A percentile compares a stretch with the other conserved stretches of the same genome.
phyloP scores from a whole-genome alignment of 1,284 basidiomycete species.

The Ganoderma leucocontextum region DNA sequence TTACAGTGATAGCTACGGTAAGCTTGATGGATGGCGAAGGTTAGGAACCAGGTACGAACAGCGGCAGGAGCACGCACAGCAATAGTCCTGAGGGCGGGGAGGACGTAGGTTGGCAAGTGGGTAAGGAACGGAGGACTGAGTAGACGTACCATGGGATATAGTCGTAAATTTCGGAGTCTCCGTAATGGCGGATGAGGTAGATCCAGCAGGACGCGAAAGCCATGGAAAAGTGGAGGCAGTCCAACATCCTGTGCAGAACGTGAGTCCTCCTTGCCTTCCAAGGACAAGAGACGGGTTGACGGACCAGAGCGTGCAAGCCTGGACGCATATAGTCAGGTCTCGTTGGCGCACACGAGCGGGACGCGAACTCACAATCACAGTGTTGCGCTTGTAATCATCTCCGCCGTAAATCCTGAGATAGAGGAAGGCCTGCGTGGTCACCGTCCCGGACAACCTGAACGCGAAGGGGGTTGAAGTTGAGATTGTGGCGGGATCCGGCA shows the following conservation, averaged over 20 bases:
- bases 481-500: not conserved
- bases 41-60: not conserved
- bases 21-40: conserved; percentile 17
- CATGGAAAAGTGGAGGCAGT: conserved; percentile 43
- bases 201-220: conserved; percentile 44
- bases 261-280: not conserved
- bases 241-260: conserved; percentile 40
- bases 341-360: not conserved
- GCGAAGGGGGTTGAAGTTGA: not conserved
- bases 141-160: conserved; percentile 40
- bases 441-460: conserved; percentile 29
- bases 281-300: not conserved
- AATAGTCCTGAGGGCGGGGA: conserved; percentile 20
- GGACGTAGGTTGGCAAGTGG: not conserved
- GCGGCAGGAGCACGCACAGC: conserved; percentile 31
- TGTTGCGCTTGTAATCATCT: conserved; percentile 31
- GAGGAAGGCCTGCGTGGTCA: conserved; percentile 31
- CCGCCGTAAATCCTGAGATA: conserved; percentile 30
- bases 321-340: not conserved
- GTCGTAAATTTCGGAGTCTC: conserved; percentile 34
- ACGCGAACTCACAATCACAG: conserved; percentile 24
- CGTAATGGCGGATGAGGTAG: conserved; percentile 44
- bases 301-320: conserved; percentile 32
- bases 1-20: conserved; percentile 36
- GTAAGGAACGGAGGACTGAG: not conserved